Evolutionary conservation across 768 basidiomycete genomes (phyloP), one percentile per base, ranked within the genome.

Genomic region (Mycena chlorophos): DNA sequence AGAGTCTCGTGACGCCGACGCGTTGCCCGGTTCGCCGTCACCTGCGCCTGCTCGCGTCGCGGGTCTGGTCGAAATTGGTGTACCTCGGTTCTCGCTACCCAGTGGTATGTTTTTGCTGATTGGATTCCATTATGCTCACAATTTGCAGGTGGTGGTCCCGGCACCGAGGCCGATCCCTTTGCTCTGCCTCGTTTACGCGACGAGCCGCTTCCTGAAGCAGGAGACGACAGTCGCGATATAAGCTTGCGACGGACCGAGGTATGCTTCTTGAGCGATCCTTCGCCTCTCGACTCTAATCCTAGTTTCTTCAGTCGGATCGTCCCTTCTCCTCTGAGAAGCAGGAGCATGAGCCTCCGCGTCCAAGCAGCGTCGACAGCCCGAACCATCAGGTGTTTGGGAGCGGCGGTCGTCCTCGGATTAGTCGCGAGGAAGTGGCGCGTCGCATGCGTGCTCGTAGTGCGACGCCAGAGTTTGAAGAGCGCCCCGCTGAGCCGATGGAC

Each of bases 21-120:
- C 75, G 70, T 68, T 80, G 12, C 80, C 81, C 26, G 78, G 79
- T 0, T 81, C 79, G 3, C 81, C 81, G 5, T 79, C 77, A 17
- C 79, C 79, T 1, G 67, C 73, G 16, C 77, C 73, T 57, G 51
- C 61, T 13, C 60, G 53, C 30, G 45, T 42, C 37, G 10, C 53
- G 57, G 43, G 67, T 2, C 1, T 50, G 8, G 49, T 54, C 5
- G 60, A 61, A 39, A 57, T 61, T 22, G 60, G 60, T 10, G 39
- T 62, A 27, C 59, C 66, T 13, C 49, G 57, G 10, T 62, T 67
- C 26, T 49, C 53, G 22, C 42, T 73, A 5, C 64, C 63, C 13
- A 57, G 54, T 31, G 54, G 65, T 64, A 49, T 30, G 60, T 50
- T 29, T 4, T 22, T 45, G 17, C 29, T 47, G 10, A n/a, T n/a